Evolutionary conservation across 495 filamentous ascomycete genomes (phyloP).

Genomic region (Jackrogersella minutella): DNA sequence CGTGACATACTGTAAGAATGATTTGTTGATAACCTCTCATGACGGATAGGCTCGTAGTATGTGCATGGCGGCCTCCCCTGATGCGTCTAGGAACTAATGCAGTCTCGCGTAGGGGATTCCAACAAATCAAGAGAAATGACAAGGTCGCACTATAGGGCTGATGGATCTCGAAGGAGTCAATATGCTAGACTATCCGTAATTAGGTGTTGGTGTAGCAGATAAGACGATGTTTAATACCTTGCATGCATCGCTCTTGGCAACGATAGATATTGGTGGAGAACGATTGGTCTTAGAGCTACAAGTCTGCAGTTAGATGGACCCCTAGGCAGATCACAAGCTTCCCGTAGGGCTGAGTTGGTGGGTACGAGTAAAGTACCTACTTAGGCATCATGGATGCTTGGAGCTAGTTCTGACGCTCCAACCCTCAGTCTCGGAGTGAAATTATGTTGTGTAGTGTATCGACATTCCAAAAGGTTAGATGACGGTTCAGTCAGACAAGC

Average conservation of each 20-base stretch:
- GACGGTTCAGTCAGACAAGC: neutral
- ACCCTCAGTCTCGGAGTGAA: neutral
- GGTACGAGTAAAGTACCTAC: slow-evolving; percentile 36
- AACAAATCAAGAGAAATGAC: slow-evolving; percentile 25
- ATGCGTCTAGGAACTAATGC: slow-evolving; percentile 22
- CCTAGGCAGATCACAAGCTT: slow-evolving; percentile 24
- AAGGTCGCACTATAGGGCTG: slow-evolving; percentile 42
- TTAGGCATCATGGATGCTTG: neutral
- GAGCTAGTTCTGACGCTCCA: neutral
- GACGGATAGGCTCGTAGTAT: slow-evolving; percentile 2
- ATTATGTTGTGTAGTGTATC: slow-evolving; percentile 4
- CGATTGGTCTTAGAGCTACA: slow-evolving; percentile 27
- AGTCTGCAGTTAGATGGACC: slow-evolving; percentile 38
- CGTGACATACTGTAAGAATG: slow-evolving; percentile 7
- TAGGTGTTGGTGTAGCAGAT: slow-evolving; percentile 19
- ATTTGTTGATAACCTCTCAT: neutral
- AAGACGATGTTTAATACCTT: slow-evolving; percentile 20
- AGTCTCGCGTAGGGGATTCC: neutral
- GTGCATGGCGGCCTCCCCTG: slow-evolving; percentile 34
- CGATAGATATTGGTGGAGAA: slow-evolving; percentile 31
- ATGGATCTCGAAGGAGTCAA: slow-evolving; percentile 18
- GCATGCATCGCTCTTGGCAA: slow-evolving; percentile 29
- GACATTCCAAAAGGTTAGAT: neutral
- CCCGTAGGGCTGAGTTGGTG: slow-evolving; percentile 47
- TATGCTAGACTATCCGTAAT: slow-evolving; percentile 16